Conservation (phyloP, 2,329 filamentous ascomycete species). For the Fusarium veterinarium region DNA sequence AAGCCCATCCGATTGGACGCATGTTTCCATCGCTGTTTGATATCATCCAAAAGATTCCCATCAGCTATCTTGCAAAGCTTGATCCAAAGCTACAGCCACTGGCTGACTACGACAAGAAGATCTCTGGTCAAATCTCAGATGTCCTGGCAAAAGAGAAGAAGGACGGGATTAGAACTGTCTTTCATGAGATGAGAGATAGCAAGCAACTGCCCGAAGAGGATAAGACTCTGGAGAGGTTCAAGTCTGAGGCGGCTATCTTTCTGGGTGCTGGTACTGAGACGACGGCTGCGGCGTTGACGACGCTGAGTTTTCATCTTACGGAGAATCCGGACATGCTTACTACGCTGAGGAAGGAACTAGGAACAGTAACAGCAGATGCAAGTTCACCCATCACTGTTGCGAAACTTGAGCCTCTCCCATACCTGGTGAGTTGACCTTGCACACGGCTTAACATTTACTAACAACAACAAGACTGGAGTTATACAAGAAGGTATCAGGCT, state of each 20-base stretch:
- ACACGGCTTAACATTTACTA: not conserved
- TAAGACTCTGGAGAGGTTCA: not conserved
- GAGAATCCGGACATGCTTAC: not conserved
- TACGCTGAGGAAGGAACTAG: not conserved
- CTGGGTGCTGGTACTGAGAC: not conserved
- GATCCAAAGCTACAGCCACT: not conserved
- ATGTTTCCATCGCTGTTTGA: slow-evolving; percentile 6
- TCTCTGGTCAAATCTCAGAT: not conserved
- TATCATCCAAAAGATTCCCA: not conserved
- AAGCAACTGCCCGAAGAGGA: not conserved
- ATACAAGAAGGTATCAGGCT: not conserved
- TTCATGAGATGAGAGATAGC: slow-evolving; percentile 9
- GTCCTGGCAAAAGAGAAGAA: not conserved
- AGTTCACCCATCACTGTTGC: not conserved
- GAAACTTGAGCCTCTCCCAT: not conserved
- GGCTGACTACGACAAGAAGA: not conserved
- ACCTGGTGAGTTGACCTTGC: not conserved
- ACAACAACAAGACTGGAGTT: not conserved
- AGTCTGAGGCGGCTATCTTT: slow-evolving; percentile 3
- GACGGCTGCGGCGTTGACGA: not conserved
- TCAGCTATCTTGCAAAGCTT: not conserved
- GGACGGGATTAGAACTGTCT: not conserved
- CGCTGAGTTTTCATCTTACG: not conserved
- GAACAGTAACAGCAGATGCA: not conserved
- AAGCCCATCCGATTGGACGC: not conserved